Conservation (phyloP, 805 yeast genomes). For the Alloascoidea africana region DNA sequence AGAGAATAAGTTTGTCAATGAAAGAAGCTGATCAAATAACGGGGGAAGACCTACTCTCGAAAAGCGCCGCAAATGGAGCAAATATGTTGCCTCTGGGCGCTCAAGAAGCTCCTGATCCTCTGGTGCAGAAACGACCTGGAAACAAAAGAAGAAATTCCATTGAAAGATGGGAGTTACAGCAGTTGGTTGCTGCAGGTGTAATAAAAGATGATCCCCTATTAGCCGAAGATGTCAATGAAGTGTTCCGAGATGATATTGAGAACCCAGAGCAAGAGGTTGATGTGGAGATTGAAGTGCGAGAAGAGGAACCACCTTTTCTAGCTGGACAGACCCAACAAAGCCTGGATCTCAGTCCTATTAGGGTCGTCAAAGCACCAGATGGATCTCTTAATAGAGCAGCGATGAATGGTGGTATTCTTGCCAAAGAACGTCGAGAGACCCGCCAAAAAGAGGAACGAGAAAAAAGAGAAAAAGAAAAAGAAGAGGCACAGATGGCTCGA, state of each 20-base stretch:
- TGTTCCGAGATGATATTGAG: conserved; percentile 18
- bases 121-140: conserved; percentile 13
- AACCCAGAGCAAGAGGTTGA: conserved; percentile 27
- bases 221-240: conserved; percentile 21
- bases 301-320: conserved; percentile 58
- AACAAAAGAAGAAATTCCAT: conserved; percentile 63
- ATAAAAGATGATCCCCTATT: conserved; percentile 58
- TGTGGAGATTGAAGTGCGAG: conserved; percentile 59
- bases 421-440: conserved; percentile 48
- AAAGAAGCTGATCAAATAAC: conserved; percentile 56
- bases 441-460: conserved; percentile 34
- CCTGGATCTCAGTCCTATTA: conserved; percentile 30
- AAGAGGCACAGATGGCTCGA: conserved; percentile 17
- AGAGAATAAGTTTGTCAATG: conserved; percentile 44
- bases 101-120: background rate
- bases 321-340: conserved; percentile 33
- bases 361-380: conserved; percentile 56
- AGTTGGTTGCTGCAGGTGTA: conserved; percentile 68
- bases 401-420: conserved; percentile 51
- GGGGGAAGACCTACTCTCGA: conserved; percentile 25
- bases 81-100: background rate
- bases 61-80: background rate
- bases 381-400: conserved; percentile 73
- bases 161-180: conserved; percentile 83
- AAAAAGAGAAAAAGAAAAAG: conserved; percentile 21